Evolutionary conservation across 257 asterid species (phyloP).

Genomic region (Solanum ossicruentum): DNA sequence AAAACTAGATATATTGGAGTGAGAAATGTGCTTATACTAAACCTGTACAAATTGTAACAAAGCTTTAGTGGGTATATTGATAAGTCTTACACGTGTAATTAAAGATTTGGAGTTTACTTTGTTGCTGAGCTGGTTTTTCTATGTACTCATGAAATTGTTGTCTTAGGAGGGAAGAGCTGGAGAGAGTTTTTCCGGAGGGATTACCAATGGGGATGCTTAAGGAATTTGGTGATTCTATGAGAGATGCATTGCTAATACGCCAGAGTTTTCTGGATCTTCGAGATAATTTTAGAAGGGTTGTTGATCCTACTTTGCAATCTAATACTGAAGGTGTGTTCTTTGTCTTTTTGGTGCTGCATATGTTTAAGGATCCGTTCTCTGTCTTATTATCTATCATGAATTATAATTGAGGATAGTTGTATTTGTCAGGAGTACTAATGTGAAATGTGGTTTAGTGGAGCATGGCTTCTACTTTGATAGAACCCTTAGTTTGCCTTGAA

Average conservation of each 20-base stretch:
- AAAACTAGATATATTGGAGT: not conserved
- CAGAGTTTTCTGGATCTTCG: conserved; percentile 78
- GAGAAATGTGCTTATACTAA: not conserved
- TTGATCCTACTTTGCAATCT: conserved; percentile 53
- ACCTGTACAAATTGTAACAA: not conserved
- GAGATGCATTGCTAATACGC: conserved; percentile 78
- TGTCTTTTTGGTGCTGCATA: not conserved
- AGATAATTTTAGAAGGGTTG: conserved; percentile 67
- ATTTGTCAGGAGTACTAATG: not conserved
- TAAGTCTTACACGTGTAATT: not conserved
- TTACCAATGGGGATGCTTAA: conserved; percentile 77
- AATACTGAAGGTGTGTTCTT: conserved; percentile 38
- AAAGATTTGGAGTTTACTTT: not conserved
- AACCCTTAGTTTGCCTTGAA: not conserved
- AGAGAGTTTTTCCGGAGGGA: conserved; percentile 70
- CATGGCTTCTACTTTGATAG: not conserved
- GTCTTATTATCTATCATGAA: not conserved
- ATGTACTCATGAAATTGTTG: not conserved
- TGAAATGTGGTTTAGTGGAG: not conserved
- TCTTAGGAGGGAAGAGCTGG: conserved; percentile 57
- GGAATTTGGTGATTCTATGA: conserved; percentile 82
- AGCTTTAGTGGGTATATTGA: not conserved
- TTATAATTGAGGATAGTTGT: not conserved
- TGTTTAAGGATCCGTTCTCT: not conserved
- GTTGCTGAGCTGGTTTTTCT: not conserved